These are phyloP conservation scores for Fusarium sulawesiense DNA, from an alignment of 2,329 filamentous ascomycete genomes.

Conservation along the genomic window DNA sequence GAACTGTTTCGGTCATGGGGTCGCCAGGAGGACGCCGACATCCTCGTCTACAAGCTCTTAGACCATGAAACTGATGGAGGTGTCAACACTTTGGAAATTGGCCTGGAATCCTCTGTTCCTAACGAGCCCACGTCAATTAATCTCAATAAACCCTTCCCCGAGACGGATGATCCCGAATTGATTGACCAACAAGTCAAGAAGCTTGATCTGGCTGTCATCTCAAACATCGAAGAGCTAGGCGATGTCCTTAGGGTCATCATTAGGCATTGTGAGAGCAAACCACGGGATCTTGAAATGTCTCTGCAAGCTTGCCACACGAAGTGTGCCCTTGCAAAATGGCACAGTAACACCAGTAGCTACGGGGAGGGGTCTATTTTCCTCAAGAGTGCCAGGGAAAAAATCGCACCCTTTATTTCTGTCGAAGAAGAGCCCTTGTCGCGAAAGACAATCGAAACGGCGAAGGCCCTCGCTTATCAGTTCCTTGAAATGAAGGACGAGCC, in stretches of 20 bases:
- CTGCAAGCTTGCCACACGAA: background rate
- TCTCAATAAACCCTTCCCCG: background rate
- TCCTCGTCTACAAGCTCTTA: background rate
- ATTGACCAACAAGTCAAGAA: background rate
- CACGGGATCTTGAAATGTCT: background rate
- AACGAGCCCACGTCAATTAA: background rate
- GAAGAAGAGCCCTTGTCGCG: background rate
- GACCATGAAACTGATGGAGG: background rate
- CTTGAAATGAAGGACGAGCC: background rate
- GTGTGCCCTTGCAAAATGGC: background rate
- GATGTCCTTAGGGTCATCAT: background rate
- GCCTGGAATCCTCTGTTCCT: background rate
- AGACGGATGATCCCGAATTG: background rate
- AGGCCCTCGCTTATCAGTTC: background rate
- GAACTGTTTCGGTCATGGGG: background rate
- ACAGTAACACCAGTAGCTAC: background rate
- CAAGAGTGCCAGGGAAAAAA: background rate
- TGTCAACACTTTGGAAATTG: background rate
- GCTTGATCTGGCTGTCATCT: background rate
- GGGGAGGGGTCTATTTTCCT: background rate
- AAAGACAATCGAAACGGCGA: background rate
- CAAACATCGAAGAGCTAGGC: background rate
- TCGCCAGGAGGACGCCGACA: background rate
- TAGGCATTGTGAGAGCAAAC: background rate
- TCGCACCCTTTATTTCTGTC: background rate